Conservation (phyloP, 495 filamentous ascomycete species). For the Physcia stellaris region DNA sequence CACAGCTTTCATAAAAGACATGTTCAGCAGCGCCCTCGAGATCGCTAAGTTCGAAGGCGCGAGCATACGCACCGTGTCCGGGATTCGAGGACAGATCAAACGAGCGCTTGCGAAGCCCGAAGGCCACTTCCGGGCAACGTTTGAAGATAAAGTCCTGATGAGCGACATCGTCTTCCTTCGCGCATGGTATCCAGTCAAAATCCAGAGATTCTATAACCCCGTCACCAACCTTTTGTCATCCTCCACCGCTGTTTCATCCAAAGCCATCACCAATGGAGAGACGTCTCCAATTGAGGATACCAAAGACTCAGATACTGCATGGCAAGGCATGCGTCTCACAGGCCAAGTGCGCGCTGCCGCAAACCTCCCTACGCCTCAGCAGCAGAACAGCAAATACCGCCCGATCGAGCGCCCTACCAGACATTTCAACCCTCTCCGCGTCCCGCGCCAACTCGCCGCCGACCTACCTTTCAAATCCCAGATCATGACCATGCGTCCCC, state of each 20-base stretch:
- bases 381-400: slow-evolving; percentile 70
- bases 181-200: slow-evolving; percentile 92
- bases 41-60: slow-evolving; percentile 98
- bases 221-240: slow-evolving; percentile 73
- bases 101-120: slow-evolving; percentile 81
- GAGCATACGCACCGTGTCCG: slow-evolving; percentile 86
- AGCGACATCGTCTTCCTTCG: slow-evolving; percentile 90
- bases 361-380: slow-evolving; percentile 59
- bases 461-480: slow-evolving; percentile 89
- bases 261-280: slow-evolving; percentile 7
- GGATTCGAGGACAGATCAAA: slow-evolving; percentile 93
- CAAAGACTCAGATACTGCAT: slow-evolving; percentile 35
- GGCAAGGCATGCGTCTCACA: slow-evolving; percentile 88
- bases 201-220: slow-evolving; percentile 91
- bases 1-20: slow-evolving; percentile 96
- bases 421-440: slow-evolving; percentile 87
- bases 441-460: slow-evolving; percentile 71
- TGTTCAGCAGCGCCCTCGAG: slow-evolving; percentile 86
- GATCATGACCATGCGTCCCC: slow-evolving; percentile 65
- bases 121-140: slow-evolving; percentile 87
- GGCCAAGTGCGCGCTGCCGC: slow-evolving; percentile 75
- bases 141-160: slow-evolving; percentile 96
- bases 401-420: slow-evolving; percentile 65
- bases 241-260: slow-evolving; percentile 14
- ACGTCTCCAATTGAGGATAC: neutral